phyloP scores from a whole-genome alignment of 495 filamentous ascomycete species.

The Aspergillus conjunctus region DNA sequence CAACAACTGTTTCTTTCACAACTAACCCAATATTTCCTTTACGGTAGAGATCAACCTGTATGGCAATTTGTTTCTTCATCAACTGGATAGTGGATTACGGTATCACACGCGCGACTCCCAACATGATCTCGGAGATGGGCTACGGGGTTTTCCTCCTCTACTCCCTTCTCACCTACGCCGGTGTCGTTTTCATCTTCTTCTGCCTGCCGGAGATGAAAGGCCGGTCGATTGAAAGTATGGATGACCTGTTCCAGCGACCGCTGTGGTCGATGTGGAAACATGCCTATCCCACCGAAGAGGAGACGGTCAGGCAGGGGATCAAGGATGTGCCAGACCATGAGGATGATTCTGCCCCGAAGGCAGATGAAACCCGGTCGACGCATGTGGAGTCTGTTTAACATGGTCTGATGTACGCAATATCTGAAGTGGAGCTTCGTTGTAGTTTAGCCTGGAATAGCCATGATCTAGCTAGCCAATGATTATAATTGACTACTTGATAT shows the following conservation, averaged over 20 bases:
- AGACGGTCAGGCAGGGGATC: constrained; percentile 28
- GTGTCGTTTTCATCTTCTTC: constrained; percentile 34
- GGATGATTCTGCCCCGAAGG: constrained; percentile 9
- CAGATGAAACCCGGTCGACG: constrained; percentile 16
- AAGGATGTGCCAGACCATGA: constrained; percentile 21
- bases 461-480: too few species aligned
- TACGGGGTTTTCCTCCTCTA: constrained; percentile 34
- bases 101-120: constrained; percentile 30
- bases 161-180: constrained; percentile 30
- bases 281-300: constrained; percentile 32
- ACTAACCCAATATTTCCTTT: neutral
- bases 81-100: constrained; percentile 33
- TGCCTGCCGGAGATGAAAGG: constrained; percentile 37
- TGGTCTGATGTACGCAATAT: neutral
- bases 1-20: neutral
- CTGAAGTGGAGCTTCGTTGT: too few species aligned
- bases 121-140: constrained; percentile 34
- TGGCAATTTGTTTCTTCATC: constrained; percentile 27
- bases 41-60: constrained; percentile 18
- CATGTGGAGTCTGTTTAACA: constrained; percentile 5
- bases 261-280: constrained; percentile 37
- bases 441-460: too few species aligned
- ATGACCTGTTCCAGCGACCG: constrained; percentile 36
- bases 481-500: too few species aligned
- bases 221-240: constrained; percentile 39